phyloP scores from a whole-genome alignment of 495 filamentous ascomycete genomes.

The Melanomma pulvis-pyrius region DNA sequence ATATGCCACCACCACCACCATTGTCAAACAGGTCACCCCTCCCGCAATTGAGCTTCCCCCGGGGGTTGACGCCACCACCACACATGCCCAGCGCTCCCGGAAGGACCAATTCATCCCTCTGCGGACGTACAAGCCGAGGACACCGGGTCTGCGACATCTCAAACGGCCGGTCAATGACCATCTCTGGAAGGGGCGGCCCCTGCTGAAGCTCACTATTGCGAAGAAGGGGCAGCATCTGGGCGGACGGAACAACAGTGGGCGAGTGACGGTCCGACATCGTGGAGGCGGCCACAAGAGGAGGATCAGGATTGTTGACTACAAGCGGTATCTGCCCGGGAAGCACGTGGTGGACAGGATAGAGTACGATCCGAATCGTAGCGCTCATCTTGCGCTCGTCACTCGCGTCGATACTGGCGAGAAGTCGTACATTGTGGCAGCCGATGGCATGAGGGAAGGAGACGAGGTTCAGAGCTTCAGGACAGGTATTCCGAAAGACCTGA shows the following conservation, averaged over 20 bases:
- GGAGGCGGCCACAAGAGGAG: slow-evolving; percentile 89
- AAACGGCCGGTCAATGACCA: slow-evolving; percentile 92
- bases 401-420: slow-evolving; percentile 67
- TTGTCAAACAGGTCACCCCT: slow-evolving; percentile 7
- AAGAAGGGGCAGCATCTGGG: slow-evolving; percentile 91
- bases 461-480: slow-evolving; percentile 85
- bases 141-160: slow-evolving; percentile 90
- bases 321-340: slow-evolving; percentile 71
- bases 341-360: slow-evolving; percentile 93
- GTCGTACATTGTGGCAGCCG: slow-evolving; percentile 89
- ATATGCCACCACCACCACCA: slow-evolving; percentile 56
- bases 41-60: slow-evolving; percentile 27
- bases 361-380: slow-evolving; percentile 88
- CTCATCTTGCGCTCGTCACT: slow-evolving; percentile 86
- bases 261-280: slow-evolving; percentile 83
- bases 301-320: slow-evolving; percentile 88
- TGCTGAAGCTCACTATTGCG: slow-evolving; percentile 78
- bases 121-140: slow-evolving; percentile 90
- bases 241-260: slow-evolving; percentile 84
- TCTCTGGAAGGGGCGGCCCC: slow-evolving; percentile 88
- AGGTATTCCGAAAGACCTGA: slow-evolving; percentile 81
- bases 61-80: slow-evolving; percentile 8
- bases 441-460: slow-evolving; percentile 91
- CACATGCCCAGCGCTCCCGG: slow-evolving; percentile 22
- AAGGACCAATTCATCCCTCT: slow-evolving; percentile 54